Base-by-base conservation (phyloP, 2,329 filamentous ascomycete genomes). In the Xylaria sp. region DNA sequence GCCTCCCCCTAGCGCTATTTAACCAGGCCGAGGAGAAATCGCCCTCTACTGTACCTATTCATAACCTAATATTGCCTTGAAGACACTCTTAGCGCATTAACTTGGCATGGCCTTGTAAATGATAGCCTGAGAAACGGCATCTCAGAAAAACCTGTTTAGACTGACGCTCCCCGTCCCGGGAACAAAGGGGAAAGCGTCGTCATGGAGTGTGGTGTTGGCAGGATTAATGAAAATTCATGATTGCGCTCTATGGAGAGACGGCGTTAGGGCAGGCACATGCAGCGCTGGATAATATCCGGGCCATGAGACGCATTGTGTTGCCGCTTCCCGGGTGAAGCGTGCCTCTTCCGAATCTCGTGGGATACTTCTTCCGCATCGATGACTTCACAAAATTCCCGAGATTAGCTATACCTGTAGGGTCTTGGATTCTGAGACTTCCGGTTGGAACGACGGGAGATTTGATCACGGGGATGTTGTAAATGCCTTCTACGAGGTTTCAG, bases 221-320 rank as follows among this genome's bases (percentile, higher is more conserved):
- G 32, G 36, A 20, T 45, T 23, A 25, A 23, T 20, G 12, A 30
- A 48, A 56, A 18, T 8, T 39, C 34, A 30, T 36, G 25, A 45
- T 48, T 50, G 25, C 50, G 23, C 23, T 52, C 43, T 30, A 52
- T 53, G 15, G 23, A n/a, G 30, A 45, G 12, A 32, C 9, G 10
- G 43, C 46, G 57, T 57, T 52, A 52, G 28, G 36, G 45, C 25
- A 57, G 36, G 45, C 25, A 57, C 32, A 23, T 48, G 43, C 25
- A 52, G 60, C n/a, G 25, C 58, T 68, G 57, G 62, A 45, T 65
- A 68, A 68, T 65, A 66, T 50, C 63, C 66, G 55, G 63, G 58
- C 43, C 34, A 59, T 65, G 63, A 68, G 66, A 68, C 66, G 34
- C 23, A 32, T 61, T 46, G 36, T 34, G 64, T 61, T 61, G 60